phyloP scores from a whole-genome alignment of 768 basidiomycete species.

The Chiua virens region DNA sequence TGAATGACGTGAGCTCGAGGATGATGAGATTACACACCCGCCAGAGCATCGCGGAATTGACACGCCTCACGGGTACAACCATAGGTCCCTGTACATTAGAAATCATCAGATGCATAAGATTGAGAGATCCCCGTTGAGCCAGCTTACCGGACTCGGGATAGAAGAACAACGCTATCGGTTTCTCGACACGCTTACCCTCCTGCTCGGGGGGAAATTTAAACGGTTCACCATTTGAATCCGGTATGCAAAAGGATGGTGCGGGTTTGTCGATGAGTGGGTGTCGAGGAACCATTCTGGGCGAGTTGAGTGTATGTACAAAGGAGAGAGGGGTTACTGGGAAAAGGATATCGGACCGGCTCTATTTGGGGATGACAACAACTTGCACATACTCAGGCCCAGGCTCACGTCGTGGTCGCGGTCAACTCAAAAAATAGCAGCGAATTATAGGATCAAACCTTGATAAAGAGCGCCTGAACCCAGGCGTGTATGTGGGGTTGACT shows the following conservation, averaged over 20 bases:
- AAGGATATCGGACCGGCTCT: background rate
- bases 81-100: conserved; percentile 50
- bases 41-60: conserved; percentile 76
- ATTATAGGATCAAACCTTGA: background rate
- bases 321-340: background rate
- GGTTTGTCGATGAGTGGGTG: conserved; percentile 57
- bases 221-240: conserved; percentile 58
- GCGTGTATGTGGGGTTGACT: background rate
- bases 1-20: background rate
- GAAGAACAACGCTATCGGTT: conserved; percentile 76
- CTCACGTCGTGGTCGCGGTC: too few relatives aligned
- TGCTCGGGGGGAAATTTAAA: conserved; percentile 62
- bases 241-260: conserved; percentile 67
- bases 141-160: conserved; percentile 66
- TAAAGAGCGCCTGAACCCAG: background rate
- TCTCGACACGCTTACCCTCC: conserved; percentile 33
- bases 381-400: too few relatives aligned
- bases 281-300: conserved; percentile 39
- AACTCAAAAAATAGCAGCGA: background rate
- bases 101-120: background rate
- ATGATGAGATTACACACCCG: conserved; percentile 40
- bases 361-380: too few relatives aligned
- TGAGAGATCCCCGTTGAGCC: conserved; percentile 4
- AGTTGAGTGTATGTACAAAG: background rate
- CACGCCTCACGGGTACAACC: conserved; percentile 85